Percentiles rank a stretch among this genome's conserved stretches.
Conservation (phyloP, 345 rosid genomes). For the Clarkia xantiana region DNA sequence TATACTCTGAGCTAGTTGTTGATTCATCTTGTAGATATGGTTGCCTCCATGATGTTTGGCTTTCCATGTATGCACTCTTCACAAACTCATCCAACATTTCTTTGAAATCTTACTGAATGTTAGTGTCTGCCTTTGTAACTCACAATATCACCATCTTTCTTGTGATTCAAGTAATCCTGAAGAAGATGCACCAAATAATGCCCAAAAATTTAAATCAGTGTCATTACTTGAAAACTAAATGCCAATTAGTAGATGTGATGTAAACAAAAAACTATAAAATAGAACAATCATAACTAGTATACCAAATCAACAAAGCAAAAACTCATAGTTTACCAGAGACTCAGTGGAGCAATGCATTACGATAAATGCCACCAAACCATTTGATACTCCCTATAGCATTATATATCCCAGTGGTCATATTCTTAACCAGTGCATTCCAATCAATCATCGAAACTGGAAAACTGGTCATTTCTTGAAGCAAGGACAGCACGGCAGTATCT, state of each 20-base stretch:
- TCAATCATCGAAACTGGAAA: conserved; percentile 33
- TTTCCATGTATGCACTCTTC: no score
- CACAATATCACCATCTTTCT: no score
- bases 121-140: no score
- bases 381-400: no score
- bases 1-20: no score
- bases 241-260: not conserved
- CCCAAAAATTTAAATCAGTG: conserved; percentile 71
- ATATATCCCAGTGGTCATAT: conserved; percentile 46
- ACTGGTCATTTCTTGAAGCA: conserved; percentile 52
- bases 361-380: conserved; percentile 94
- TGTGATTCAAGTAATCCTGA: no score
- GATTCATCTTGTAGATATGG: no score
- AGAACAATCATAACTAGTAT: not conserved
- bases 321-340: conserved; percentile 31
- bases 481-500: conserved; percentile 31
- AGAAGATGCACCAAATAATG: no score
- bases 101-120: no score
- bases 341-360: conserved; percentile 31
- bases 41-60: no score
- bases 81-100: no score
- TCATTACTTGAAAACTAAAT: conserved; percentile 70
- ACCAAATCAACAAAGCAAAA: not conserved
- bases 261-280: no score
- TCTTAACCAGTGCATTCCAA: conserved; percentile 56